Evolutionary conservation across 768 basidiomycete species (phyloP), one percentile per base, ranked within the genome.

Genomic region (Amanita exitialis): DNA sequence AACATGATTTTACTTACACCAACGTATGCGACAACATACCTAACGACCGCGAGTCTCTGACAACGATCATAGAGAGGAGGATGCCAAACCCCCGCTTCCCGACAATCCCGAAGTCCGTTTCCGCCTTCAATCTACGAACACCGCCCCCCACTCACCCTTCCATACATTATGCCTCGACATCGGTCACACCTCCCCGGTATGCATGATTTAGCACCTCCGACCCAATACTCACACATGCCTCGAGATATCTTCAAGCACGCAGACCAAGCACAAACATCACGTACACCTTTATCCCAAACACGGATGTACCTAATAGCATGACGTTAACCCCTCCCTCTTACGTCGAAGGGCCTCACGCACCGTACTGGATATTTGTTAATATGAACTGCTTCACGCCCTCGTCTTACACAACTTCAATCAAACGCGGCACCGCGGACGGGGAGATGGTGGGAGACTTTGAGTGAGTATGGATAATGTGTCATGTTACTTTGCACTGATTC

Each of bases 321-420:
- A 58, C 67, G 3, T 58, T 73, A 36, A 58, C 61, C 8, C 61
- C 68, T 32, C 69, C 70, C 39, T 57, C 61, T 13, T 61, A 57
- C 56, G 44, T 59, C 25, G 56, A 47, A 21, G 56, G 58, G 37
- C 55, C 61, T n/a, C 64, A 66, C 23, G 64, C 65, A 3, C 62
- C 69, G 13, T 75, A 75, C 43, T 70, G 69, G 49, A 71, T 78
- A 20, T 67, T 70, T 12, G 73, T 76, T 20, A 69, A 63, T 48
- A 60, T 74, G 64, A 76, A 77, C 57, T 74, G 73, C 56, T 76
- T 77, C 55, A 73, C 71, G 4, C 75, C 75, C 1, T 66, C 72
- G 2, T 75, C 73, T 6, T 69, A 68, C 56, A 72, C 75, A 23
- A 77, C 76, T 0, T 66, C 69, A 3, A 57, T 78, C 47, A 61